phyloP scores from a whole-genome alignment of 2,329 filamentous ascomycete species.

The Colletotrichum melonis region DNA sequence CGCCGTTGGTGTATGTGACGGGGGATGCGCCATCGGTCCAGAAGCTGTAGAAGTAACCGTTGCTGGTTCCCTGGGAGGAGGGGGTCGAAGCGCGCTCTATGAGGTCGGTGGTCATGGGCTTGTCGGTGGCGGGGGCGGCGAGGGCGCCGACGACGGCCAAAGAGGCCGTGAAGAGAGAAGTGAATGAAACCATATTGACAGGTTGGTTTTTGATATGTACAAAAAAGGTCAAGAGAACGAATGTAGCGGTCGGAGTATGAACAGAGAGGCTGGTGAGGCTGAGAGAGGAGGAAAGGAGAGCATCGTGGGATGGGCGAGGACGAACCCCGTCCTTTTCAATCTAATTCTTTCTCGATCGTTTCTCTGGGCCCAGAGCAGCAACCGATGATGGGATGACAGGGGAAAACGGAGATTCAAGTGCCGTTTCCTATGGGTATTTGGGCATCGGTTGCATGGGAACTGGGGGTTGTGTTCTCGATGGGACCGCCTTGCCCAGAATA shows the following conservation, averaged over 20 bases:
- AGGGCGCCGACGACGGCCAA: slow-evolving; percentile 31
- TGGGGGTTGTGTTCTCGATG: neutral
- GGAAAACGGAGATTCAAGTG: slow-evolving; percentile 26
- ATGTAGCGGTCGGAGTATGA: slow-evolving; percentile 12
- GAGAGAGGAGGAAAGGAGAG: neutral
- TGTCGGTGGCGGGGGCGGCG: slow-evolving; percentile 27
- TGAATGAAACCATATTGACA: slow-evolving; percentile 25
- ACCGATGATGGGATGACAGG: slow-evolving; percentile 8
- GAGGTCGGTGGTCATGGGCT: slow-evolving; percentile 10
- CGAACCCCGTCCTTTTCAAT: slow-evolving; percentile 8
- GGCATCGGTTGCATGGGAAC: slow-evolving; percentile 2
- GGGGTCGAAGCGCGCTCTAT: slow-evolving; percentile 39
- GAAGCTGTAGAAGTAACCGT: slow-evolving; percentile 57
- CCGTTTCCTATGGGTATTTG: slow-evolving; percentile 9
- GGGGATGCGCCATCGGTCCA: slow-evolving; percentile 54
- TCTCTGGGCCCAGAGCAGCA: neutral
- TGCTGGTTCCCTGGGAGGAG: slow-evolving; percentile 42
- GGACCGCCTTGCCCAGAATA: slow-evolving; percentile 16
- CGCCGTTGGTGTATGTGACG: slow-evolving; percentile 57
- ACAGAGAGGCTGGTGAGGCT: slow-evolving; percentile 11
- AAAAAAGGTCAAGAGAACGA: slow-evolving; percentile 2
- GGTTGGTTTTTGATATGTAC: slow-evolving; percentile 9
- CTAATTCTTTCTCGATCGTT: neutral
- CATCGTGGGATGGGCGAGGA: neutral
- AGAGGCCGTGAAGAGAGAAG: slow-evolving; percentile 28